Percentiles rank a stretch among this genome's conserved stretches.
phyloP scores from a whole-genome alignment of 1,284 basidiomycete genomes.

The Chiua sp. region DNA sequence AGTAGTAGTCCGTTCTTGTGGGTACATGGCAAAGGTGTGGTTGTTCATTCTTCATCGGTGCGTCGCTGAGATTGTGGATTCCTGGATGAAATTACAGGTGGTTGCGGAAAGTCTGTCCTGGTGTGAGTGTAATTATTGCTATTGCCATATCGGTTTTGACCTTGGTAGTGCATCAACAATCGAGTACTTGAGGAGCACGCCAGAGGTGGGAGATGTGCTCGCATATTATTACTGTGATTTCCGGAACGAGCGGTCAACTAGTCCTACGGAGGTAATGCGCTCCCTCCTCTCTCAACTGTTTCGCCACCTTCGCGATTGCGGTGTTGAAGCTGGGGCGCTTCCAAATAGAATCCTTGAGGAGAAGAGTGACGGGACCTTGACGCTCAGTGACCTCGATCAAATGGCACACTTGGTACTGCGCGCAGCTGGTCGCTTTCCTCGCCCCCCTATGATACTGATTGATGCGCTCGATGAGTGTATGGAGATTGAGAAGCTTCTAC shows the following conservation, averaged over 20 bases:
- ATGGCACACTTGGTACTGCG: background rate
- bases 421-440: background rate
- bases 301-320: background rate
- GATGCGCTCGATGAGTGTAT: constrained; percentile 1
- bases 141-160: background rate
- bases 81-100: background rate
- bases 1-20: background rate
- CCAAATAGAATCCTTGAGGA: constrained; percentile 1
- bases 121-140: background rate
- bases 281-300: background rate
- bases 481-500: background rate
- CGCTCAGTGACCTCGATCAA: background rate
- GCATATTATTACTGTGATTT: constrained; percentile 4
- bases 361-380: background rate
- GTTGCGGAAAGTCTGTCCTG: background rate
- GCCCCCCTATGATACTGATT: background rate
- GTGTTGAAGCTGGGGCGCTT: background rate
- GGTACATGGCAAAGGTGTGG: constrained; percentile 1
- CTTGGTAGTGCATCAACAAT: background rate
- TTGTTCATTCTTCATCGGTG: background rate
- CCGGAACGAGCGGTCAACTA: background rate
- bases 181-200: background rate
- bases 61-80: background rate
- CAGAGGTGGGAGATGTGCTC: background rate
- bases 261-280: background rate